Evolutionary conservation across 2,329 filamentous ascomycete genomes (phyloP).

Genomic region (Talaromyces albobiverticillius): DNA sequence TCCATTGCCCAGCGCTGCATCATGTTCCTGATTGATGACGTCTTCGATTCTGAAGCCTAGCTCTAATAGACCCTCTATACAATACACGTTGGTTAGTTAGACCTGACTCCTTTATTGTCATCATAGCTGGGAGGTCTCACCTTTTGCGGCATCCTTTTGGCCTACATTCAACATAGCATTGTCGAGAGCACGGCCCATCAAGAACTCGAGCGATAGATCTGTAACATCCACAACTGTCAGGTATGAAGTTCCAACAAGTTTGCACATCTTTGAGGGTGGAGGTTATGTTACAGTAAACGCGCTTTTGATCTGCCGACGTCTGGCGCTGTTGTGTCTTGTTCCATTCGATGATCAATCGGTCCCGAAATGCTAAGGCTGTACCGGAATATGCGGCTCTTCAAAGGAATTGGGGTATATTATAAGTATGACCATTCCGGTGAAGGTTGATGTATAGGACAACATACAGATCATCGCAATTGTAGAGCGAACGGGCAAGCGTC

Average conservation of each 20-base stretch:
- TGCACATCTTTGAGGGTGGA: neutral
- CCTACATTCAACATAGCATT: slow-evolving; percentile 98
- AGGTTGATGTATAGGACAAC: slow-evolving; percentile 17
- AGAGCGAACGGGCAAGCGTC: slow-evolving; percentile 89
- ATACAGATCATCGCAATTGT: slow-evolving; percentile 88
- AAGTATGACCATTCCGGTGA: neutral
- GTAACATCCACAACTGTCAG: neutral
- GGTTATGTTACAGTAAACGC: slow-evolving; percentile 72
- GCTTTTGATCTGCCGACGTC: slow-evolving; percentile 85
- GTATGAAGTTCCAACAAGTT: neutral
- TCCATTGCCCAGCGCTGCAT: slow-evolving; percentile 93
- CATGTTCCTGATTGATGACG: slow-evolving; percentile 89
- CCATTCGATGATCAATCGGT: slow-evolving; percentile 92
- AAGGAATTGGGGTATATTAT: slow-evolving; percentile 6
- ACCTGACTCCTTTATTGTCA: slow-evolving; percentile 15
- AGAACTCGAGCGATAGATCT: slow-evolving; percentile 91
- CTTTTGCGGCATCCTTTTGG: slow-evolving; percentile 76
- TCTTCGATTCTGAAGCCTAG: slow-evolving; percentile 97
- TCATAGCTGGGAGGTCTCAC: slow-evolving; percentile 47
- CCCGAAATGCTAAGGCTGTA: slow-evolving; percentile 85
- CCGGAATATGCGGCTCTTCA: slow-evolving; percentile 79
- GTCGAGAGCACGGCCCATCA: slow-evolving; percentile 95
- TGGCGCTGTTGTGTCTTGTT: slow-evolving; percentile 97
- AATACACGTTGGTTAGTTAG: slow-evolving; percentile 15
- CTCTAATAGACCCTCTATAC: slow-evolving; percentile 73